These are phyloP conservation scores for Berberis vulgaris DNA, from an alignment of 164 flowering plant species.

Conservation along the genomic window DNA sequence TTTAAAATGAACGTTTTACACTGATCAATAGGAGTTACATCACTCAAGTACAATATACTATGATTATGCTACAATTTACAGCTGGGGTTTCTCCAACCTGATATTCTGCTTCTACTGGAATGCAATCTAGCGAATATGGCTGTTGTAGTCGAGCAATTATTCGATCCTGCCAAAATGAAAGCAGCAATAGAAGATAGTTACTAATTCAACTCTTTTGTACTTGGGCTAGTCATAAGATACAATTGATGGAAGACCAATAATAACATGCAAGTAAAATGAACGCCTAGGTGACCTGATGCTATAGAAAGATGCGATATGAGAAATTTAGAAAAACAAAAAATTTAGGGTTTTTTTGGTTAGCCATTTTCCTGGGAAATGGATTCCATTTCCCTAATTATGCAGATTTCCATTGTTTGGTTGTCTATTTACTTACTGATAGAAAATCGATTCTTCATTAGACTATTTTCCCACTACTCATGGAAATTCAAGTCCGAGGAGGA, in stretches of 20 bases:
- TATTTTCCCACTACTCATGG: too few relatives aligned
- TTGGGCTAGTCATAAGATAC: neutral
- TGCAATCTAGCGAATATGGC: slow-evolving; percentile 95
- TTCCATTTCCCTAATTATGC: too few relatives aligned
- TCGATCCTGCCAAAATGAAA: slow-evolving; percentile 56
- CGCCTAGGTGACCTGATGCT: neutral
- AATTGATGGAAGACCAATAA: neutral
- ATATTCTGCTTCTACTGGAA: slow-evolving; percentile 97
- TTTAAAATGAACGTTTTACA: too few relatives aligned
- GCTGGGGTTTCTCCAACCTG: slow-evolving; percentile 41
- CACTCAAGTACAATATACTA: too few relatives aligned
- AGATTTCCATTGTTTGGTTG: too few relatives aligned
- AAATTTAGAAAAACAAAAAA: neutral
- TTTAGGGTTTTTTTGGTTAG: neutral
- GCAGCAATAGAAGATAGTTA: neutral
- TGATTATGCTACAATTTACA: too few relatives aligned
- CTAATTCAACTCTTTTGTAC: neutral
- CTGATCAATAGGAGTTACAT: too few relatives aligned
- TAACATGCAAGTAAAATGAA: neutral
- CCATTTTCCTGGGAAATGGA: too few relatives aligned
- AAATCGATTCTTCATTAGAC: too few relatives aligned
- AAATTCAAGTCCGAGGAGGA: too few relatives aligned
- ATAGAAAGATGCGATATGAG: neutral
- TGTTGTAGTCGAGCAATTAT: slow-evolving; percentile 96
- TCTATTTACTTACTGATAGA: too few relatives aligned